Evolutionary conservation across 345 rosid genomes (phyloP).

Genomic region (Gossypioides kirkii): DNA sequence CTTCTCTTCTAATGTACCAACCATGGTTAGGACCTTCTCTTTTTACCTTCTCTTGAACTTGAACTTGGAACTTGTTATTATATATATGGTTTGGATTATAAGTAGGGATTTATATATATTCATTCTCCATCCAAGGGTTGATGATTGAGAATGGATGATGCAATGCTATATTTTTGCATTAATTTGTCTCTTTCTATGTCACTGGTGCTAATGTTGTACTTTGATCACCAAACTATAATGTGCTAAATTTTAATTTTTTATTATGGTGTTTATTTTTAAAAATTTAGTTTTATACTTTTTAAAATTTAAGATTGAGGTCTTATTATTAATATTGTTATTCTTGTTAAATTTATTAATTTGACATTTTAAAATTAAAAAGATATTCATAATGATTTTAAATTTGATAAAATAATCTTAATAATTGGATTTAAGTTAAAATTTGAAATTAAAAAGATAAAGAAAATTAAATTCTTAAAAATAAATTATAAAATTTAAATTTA

Average conservation of each 20-base stretch:
- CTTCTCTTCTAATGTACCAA: constrained; percentile 50
- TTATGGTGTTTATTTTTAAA: background rate
- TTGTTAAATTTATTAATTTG: too few relatives aligned
- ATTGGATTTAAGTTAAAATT: too few relatives aligned
- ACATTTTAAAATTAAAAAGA: too few relatives aligned
- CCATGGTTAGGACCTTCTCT: constrained; percentile 90
- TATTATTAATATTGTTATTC: too few relatives aligned
- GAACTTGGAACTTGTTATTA: constrained; percentile 19
- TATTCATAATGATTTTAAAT: too few relatives aligned
- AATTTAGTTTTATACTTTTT: too few relatives aligned
- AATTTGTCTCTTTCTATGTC: constrained; percentile 27
- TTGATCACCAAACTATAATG: constrained; percentile 6
- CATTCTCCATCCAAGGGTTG: constrained; percentile 31
- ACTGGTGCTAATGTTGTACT: constrained; percentile 24
- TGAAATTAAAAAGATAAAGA: too few relatives aligned
- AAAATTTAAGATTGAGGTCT: too few relatives aligned
- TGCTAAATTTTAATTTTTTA: background rate
- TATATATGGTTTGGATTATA: constrained; percentile 33
- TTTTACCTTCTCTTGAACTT: constrained; percentile 18
- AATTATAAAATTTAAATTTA: too few relatives aligned
- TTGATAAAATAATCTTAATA: too few relatives aligned
- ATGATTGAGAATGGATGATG: constrained; percentile 29
- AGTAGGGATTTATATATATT: constrained; percentile 18
- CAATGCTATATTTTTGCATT: constrained; percentile 29
- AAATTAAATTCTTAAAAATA: too few relatives aligned